These are phyloP conservation scores for Nasturtium officinale DNA, from an alignment of 345 rosid species.

Conservation along the genomic window DNA sequence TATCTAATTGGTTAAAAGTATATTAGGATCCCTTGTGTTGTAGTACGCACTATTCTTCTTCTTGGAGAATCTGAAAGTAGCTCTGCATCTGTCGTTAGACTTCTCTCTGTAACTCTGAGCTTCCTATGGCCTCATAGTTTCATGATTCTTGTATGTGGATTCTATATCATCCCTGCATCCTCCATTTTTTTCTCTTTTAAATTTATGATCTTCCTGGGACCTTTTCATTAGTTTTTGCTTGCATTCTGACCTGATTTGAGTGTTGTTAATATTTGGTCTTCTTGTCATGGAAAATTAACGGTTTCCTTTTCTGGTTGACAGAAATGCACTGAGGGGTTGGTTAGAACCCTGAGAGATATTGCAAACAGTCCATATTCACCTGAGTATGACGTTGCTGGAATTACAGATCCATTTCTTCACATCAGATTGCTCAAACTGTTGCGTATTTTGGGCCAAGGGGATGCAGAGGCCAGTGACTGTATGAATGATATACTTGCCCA, in stretches of 20 bases:
- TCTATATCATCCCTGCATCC: constrained; percentile 17
- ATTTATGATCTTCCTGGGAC: constrained; percentile 26
- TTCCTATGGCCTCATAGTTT: constrained; percentile 20
- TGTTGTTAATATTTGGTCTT: constrained; percentile 7
- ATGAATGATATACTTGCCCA: constrained; percentile 99
- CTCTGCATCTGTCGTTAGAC: constrained; percentile 18
- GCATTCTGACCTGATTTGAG: constrained; percentile 7
- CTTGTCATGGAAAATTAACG: constrained; percentile 14
- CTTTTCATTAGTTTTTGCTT: constrained; percentile 15
- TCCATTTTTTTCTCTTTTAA: constrained; percentile 9
- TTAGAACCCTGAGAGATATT: constrained; percentile 76
- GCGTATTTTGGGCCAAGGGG: constrained; percentile 89
- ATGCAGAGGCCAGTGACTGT: constrained; percentile 86
- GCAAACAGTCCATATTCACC: constrained; percentile 94
- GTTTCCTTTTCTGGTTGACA: constrained; percentile 44
- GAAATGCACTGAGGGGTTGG: constrained; percentile 88
- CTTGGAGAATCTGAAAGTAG: constrained; percentile 17
- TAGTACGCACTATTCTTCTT: constrained; percentile 4
- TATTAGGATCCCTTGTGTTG: constrained; percentile 18
- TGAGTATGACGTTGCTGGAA: constrained; percentile 95
- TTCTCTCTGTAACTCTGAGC: constrained; percentile 22
- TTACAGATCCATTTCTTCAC: constrained; percentile 94
- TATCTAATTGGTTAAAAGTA: constrained; percentile 1
- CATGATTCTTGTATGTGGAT: constrained; percentile 24
- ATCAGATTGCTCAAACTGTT: constrained; percentile 88